Evolutionary conservation across 108 stramenopile species (phyloP), one percentile per base, ranked within the genome.

Genomic region (Ochromonas danica): DNA sequence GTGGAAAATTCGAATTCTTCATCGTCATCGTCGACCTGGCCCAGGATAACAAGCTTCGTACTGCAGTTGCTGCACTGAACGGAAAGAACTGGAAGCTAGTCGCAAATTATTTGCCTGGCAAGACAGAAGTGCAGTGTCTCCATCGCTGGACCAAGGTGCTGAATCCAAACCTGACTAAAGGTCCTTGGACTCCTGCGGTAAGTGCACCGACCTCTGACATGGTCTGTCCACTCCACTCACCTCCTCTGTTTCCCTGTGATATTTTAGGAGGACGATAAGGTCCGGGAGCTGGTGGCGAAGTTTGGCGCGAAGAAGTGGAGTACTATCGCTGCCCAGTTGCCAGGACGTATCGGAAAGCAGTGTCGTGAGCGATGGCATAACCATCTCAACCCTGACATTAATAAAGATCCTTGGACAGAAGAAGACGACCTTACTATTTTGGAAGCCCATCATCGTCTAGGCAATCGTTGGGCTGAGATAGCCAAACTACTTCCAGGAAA

Each of bases 401-500:
- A 82, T 17, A 61, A 86, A 79, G 51, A 62, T 6, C 90, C 90
- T 28, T 94, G 92, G 93, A 89, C 91, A 14, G 71, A 80, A 40
- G 86, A 90, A 17, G 94, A 98, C 85, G 97, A 96, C 85, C 90
- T 88, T 30, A 90, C 89, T 6, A 75, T 75, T 75, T 22, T 75
- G 6, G 31, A 41, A 41, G 40, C 51, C 3, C 95, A 97, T 87
- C 81, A 89, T 62, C 91, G 90, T n/a, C 10, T 80, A 38, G 84
- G 85, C 2, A 83, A 85, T 39, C 70, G 71, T 27, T 86, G 85
- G 85, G 97, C 97, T 0, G 94, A 95, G 86, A 97, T 98, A 57
- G 93, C 94, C 62, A 96, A 96, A 82, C 85, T 89, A 27, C 81
- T 98, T 77, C 86, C 91, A 14, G 97, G 97, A 40, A 78, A 95